Conservation (phyloP, 306 rosid genomes). For the Arachis hypogaea region DNA sequence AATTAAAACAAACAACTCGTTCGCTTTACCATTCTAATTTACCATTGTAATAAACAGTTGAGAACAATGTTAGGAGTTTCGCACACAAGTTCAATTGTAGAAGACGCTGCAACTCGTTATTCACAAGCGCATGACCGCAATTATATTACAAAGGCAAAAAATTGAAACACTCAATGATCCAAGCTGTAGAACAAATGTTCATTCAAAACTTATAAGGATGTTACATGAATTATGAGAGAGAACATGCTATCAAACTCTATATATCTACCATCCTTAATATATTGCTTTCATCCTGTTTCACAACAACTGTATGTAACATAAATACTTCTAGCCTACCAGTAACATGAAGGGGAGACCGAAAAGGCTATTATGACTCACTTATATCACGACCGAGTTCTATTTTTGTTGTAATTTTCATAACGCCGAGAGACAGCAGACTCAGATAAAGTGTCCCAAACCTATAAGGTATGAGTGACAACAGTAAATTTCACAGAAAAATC, state of each 20-base stretch:
- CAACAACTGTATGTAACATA: constrained; percentile 3
- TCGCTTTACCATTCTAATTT: no score
- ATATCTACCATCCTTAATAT: background rate
- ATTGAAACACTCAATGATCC: background rate
- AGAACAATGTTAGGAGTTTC: background rate
- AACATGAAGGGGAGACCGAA: background rate
- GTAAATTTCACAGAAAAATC: constrained; percentile 13
- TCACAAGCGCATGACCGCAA: background rate
- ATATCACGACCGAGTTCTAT: constrained; percentile 43
- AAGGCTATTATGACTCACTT: no score
- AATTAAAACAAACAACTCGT: no score
- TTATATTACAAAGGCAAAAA: background rate
- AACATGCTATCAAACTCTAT: background rate
- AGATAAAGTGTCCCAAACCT: constrained; percentile 75
- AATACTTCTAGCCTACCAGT: constrained; percentile 28
- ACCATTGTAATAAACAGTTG: background rate
- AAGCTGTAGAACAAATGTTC: background rate
- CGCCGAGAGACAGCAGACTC: constrained; percentile 58
- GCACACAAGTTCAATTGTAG: background rate
- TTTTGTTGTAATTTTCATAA: constrained; percentile 53
- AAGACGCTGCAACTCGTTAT: background rate
- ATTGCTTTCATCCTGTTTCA: constrained; percentile 9
- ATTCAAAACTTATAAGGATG: constrained; percentile 9
- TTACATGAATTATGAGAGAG: background rate
- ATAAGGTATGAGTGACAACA: constrained; percentile 34